phyloP scores from a whole-genome alignment of 306 rosid genomes.

The Cyamopsis tetragonoloba region DNA sequence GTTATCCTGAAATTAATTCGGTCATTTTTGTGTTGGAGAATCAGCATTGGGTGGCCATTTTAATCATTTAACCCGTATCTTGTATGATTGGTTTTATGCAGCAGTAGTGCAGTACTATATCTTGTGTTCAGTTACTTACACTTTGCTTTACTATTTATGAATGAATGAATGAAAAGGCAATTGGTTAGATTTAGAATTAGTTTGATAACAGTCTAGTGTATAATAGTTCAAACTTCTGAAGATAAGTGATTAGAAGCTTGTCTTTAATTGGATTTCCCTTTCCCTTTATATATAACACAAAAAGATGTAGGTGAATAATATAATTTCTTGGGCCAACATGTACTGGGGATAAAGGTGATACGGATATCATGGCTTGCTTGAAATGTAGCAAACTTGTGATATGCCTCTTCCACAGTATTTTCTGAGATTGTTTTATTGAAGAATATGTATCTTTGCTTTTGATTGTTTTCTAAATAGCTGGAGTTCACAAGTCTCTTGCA shows the following conservation, averaged over 20 bases:
- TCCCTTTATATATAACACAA: neutral
- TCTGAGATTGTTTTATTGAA: neutral
- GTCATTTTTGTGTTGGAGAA: neutral
- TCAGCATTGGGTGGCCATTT: neutral
- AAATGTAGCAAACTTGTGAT: neutral
- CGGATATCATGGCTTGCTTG: neutral
- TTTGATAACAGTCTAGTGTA: neutral
- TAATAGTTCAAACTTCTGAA: conserved; percentile 3
- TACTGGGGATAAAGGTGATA: neutral
- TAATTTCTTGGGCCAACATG: neutral
- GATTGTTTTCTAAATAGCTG: neutral
- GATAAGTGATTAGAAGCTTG: neutral
- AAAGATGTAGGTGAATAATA: neutral
- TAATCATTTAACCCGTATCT: neutral
- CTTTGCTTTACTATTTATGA: neutral
- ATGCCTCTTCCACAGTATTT: neutral
- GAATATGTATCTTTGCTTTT: neutral
- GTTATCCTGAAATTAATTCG: neutral
- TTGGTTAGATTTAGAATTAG: neutral
- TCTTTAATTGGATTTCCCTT: neutral
- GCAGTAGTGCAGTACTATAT: neutral
- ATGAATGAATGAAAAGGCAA: neutral
- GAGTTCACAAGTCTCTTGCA: neutral
- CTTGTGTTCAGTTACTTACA: neutral
- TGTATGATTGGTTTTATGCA: neutral